A percentile compares a stretch with the other conserved stretches of the same genome.
Evolutionary conservation across 345 rosid species (phyloP).

Genomic region (Mangifera indica): DNA sequence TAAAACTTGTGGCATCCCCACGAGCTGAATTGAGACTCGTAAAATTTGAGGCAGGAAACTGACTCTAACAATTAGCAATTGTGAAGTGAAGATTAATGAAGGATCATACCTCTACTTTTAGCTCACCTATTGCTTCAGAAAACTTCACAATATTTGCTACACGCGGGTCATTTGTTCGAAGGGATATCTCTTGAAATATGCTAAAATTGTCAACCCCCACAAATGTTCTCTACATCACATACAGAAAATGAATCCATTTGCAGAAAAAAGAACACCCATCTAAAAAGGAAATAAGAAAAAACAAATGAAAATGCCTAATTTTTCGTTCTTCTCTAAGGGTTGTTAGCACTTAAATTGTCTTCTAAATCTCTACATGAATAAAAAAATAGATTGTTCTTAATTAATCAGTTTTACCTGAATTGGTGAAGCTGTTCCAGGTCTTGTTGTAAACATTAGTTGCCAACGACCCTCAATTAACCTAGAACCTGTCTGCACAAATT

Average conservation of each 20-base stretch:
- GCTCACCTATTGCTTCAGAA: slow-evolving; percentile 85
- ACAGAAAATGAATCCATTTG: neutral
- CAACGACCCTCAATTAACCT: slow-evolving; percentile 84
- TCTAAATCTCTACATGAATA: neutral
- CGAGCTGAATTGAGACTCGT: neutral
- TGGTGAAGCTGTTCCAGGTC: slow-evolving; percentile 97
- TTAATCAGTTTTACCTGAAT: slow-evolving; percentile 61
- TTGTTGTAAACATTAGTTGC: slow-evolving; percentile 91
- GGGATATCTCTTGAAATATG: slow-evolving; percentile 86
- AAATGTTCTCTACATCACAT: slow-evolving; percentile 74
- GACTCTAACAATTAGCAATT: too few species aligned
- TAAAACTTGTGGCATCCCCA: neutral
- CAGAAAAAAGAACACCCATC: neutral
- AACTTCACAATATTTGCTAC: slow-evolving; percentile 80
- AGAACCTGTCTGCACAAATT: slow-evolving; percentile 57
- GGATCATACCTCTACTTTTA: slow-evolving; percentile 79
- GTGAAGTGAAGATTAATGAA: slow-evolving; percentile 6
- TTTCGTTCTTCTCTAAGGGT: neutral
- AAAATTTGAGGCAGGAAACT: neutral
- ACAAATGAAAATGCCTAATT: neutral
- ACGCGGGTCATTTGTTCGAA: slow-evolving; percentile 74
- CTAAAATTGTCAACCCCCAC: slow-evolving; percentile 84
- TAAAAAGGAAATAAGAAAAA: neutral
- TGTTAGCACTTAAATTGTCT: neutral
- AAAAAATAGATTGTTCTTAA: neutral